Base-by-base conservation (phyloP, 805 yeast genomes). In the Starmera quercuum region DNA sequence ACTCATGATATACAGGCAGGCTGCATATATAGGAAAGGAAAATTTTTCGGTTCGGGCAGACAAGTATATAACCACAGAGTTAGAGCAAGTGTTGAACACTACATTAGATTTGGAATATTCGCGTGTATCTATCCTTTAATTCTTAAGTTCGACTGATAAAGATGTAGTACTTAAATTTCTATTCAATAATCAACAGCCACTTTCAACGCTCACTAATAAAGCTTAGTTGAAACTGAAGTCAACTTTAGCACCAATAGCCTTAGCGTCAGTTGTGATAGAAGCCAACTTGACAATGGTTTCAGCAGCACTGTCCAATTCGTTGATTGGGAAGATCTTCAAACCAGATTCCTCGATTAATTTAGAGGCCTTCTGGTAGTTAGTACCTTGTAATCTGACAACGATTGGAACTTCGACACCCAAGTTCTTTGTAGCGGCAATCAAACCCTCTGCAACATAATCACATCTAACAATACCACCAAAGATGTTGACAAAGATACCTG, bases 391-490 rank as follows among this genome's bases (percentile, higher is more conserved):
- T 78, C 99, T 86, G 42, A 88, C 97, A 49, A 92, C 95, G 54
- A 92, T 92, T 47, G 98, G 99, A 36, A 92, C 83, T 44, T 74
- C 78, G 61, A 92, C 78, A 54, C 83, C 78, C 72, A 92, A 77
- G 71, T 82, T 83, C 68, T 86, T 86, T 47, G 97, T 78, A 35
- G 96, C 96, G 47, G 88, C 84, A 53, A 92, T 88, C 60, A 92
- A 76, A 66, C 99, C 99, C 68, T 80, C 79, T 53, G 99, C 99
- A 45, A 92, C 97, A 69, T 78, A 86, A 68, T 92, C 99, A 69
- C 98, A 92, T 75, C 99, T 86, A 52, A 92, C 98, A 52, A 92
- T 92, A 72, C 99, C 98, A 63, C 99, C 99, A 56, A 92, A 92
- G 56, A 92, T 92, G 77, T 92, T 92, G 58, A 92, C 97, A 53